Base-by-base conservation (phyloP, 2,329 filamentous ascomycete species). In the Blastomyces emzantsi region DNA sequence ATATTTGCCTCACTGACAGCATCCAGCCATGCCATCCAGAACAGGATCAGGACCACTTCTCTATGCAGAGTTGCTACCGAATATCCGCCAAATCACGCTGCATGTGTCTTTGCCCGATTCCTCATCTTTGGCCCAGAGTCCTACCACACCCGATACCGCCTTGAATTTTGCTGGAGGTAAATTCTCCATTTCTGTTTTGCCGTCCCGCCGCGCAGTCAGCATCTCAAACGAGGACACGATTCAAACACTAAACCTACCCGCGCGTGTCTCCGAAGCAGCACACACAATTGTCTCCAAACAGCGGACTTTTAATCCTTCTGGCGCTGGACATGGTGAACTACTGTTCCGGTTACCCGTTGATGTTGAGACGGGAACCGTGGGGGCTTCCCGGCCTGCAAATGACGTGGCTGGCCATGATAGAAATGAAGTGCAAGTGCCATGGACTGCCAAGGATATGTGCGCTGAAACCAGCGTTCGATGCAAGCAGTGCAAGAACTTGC, bases 51-150 rank as follows among this genome's bases (percentile, higher is more conserved):
- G 67, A 19, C 72, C 80, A 6, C 73, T 76, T 52, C 75, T 87
- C 17, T 86, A 87, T 67, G 83, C 84, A 30, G 85, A 87, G 71
- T 78, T 85, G 19, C 75, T 87, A 47, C 78, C 83, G 45, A 82
- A 87, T 66, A 85, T 87, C 66, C 81, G 83, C 52, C 84, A 85
- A 65, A 75, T 86, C 52, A 83, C 83, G 2, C 76, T 87, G 19
- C 82, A 84, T 67, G 80, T 82, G 1, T 82, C 80, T 1, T 72
- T 85, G 6, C 74, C 72, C 1, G 65, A 52, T 61, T 52, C 11
- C 54, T 63, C 56, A 41, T 57, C n/a, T 43, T n/a, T 19, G 39
- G 6, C 30, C n/a, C 51, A 41, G 28, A 66, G 25, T 58, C 61
- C 49, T n/a, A 15, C 9, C 9, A 43, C 30, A 9, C 8, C 49